These are phyloP conservation scores for Sclerotinia spermophila DNA, from an alignment of 2,329 filamentous ascomycete genomes.

Conservation along the genomic window DNA sequence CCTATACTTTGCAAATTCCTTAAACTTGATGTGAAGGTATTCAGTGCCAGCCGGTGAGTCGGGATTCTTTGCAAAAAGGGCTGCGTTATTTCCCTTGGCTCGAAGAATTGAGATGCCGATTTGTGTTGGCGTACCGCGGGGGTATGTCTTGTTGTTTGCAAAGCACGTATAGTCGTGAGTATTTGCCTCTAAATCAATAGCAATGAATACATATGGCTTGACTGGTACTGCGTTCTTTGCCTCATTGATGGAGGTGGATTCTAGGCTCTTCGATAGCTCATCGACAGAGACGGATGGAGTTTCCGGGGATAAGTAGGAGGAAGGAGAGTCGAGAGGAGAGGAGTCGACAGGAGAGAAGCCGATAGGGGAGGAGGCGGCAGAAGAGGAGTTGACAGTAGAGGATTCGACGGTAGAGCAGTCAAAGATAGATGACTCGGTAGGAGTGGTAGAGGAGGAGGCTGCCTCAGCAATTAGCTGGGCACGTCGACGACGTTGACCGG, in stretches of 20 bases:
- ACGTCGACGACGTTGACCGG: not conserved
- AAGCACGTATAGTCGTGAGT: not conserved
- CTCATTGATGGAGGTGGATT: not conserved
- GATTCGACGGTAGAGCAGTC: not conserved
- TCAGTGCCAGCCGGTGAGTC: not conserved
- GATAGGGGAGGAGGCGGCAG: not conserved
- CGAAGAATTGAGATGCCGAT: not conserved
- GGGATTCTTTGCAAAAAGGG: not conserved
- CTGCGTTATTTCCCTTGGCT: not conserved
- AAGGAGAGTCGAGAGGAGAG: not conserved
- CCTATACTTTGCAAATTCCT: not conserved
- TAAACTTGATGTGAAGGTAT: not conserved
- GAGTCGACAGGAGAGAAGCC: not conserved
- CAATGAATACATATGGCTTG: not conserved
- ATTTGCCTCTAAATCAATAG: slow-evolving; percentile 9
- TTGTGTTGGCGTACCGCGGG: not conserved
- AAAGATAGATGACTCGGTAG: not conserved
- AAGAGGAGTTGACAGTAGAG: not conserved
- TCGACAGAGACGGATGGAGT: not conserved
- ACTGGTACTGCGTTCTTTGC: not conserved
- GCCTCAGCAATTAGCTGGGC: not conserved
- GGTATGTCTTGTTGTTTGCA: no score
- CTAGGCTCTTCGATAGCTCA: not conserved
- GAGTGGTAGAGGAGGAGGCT: fast-evolving
- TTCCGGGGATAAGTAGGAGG: not conserved